phyloP scores from a whole-genome alignment of 2,329 filamentous ascomycete species.

The Hirsutella rhossiliensis region DNA sequence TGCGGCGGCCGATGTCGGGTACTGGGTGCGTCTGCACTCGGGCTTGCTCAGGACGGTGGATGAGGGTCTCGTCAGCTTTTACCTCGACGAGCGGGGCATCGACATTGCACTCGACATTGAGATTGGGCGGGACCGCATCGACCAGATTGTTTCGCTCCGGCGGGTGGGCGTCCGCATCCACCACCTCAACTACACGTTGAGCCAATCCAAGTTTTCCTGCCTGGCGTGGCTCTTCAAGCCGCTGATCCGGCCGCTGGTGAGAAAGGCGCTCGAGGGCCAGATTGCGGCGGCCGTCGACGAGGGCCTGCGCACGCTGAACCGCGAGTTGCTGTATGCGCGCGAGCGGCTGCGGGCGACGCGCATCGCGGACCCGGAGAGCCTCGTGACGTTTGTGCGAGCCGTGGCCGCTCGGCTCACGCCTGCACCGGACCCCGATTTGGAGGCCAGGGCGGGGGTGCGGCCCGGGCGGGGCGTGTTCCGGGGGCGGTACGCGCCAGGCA shows the following conservation, averaged over 20 bases:
- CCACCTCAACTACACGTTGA: constrained; percentile 69
- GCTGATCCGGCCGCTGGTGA: constrained; percentile 66
- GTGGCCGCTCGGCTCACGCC: constrained; percentile 66
- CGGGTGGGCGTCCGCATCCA: constrained; percentile 73
- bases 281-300: constrained; percentile 61
- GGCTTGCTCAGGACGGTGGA: constrained; percentile 66
- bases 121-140: constrained; percentile 63
- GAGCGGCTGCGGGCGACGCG: constrained; percentile 78
- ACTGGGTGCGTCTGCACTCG: constrained; percentile 72
- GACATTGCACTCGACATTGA: constrained; percentile 80
- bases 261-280: constrained; percentile 67
- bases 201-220: constrained; percentile 63
- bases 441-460: constrained; percentile 59
- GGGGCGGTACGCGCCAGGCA: constrained; percentile 79
- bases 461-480: constrained; percentile 54
- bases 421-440: constrained; percentile 62
- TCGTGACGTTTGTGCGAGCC: constrained; percentile 67
- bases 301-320: constrained; percentile 61
- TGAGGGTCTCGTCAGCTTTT: constrained; percentile 75
- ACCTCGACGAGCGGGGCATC: constrained; percentile 74
- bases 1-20: constrained; percentile 77
- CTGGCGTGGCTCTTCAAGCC: constrained; percentile 78
- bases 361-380: constrained; percentile 61
- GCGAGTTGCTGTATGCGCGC: constrained; percentile 75
- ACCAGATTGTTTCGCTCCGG: constrained; percentile 69